These are phyloP conservation scores for Capniomyces stellatus DNA, from an alignment of 371 early-diverging fungal genomes.

Conservation along the genomic window DNA sequence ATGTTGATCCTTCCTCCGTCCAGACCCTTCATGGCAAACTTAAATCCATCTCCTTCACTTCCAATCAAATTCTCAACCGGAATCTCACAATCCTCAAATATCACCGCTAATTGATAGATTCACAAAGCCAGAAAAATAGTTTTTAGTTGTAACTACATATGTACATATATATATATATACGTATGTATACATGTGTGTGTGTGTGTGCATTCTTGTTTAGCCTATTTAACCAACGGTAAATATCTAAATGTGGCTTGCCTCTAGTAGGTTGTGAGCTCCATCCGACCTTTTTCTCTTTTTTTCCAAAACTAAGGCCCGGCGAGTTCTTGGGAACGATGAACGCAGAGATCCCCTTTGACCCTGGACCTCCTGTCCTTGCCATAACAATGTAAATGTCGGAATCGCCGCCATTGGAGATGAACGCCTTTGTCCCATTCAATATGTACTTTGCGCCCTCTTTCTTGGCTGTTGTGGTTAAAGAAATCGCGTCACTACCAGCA, in stretches of 20 bases:
- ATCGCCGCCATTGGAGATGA: constrained; percentile 40
- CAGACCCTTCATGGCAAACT: constrained; percentile 42
- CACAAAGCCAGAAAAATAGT: not conserved
- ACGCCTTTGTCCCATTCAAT: constrained; percentile 61
- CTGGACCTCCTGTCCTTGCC: constrained; percentile 41
- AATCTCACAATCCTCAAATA: constrained; percentile 35
- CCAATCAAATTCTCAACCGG: constrained; percentile 35
- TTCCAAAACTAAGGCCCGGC: constrained; percentile 39
- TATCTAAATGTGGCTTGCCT: not conserved
- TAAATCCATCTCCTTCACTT: constrained; percentile 37
- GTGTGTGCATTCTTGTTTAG: no score
- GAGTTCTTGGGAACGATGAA: constrained; percentile 37
- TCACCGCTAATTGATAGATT: constrained; percentile 17
- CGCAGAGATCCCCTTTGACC: constrained; percentile 38
- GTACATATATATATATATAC: not conserved
- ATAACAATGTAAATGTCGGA: constrained; percentile 41
- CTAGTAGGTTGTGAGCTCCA: constrained; percentile 42
- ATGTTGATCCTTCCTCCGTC: constrained; percentile 42
- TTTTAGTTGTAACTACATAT: not conserved
- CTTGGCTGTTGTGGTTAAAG: constrained; percentile 41
- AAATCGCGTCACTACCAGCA: constrained; percentile 60
- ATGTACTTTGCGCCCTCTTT: constrained; percentile 48
- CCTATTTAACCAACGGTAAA: not conserved
- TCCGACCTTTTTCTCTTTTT: constrained; percentile 43
- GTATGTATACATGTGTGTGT: no score